Percentiles rank a stretch among this genome's conserved stretches.
Evolutionary conservation across 306 rosid genomes (phyloP).

Genomic region (Cicer arietinum): DNA sequence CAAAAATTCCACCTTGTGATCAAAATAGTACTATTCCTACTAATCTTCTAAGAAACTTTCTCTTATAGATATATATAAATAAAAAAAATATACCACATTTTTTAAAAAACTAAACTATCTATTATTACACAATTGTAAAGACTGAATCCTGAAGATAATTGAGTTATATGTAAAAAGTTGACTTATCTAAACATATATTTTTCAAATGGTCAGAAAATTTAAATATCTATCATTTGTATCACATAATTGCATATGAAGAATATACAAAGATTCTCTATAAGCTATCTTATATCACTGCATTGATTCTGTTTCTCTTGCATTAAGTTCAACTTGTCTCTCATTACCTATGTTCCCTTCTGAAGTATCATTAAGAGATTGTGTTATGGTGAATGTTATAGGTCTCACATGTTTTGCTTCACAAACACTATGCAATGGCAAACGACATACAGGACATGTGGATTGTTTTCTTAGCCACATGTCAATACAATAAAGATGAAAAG

Average conservation of each 20-base stretch:
- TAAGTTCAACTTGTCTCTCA: slow-evolving; percentile 47
- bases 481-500: slow-evolving; percentile 89
- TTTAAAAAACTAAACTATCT: too few relatives aligned
- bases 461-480: slow-evolving; percentile 89
- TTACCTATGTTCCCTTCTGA: slow-evolving; percentile 46
- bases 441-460: slow-evolving; percentile 92
- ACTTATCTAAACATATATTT: too few relatives aligned
- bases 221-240: too few relatives aligned
- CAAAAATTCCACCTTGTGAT: slow-evolving; percentile 3
- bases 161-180: too few relatives aligned
- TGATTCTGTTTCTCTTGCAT: slow-evolving; percentile 53
- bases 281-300: slow-evolving; percentile 43
- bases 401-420: slow-evolving; percentile 59
- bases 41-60: slow-evolving; percentile 6
- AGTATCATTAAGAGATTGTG: slow-evolving; percentile 58
- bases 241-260: background rate
- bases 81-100: slow-evolving; percentile 1
- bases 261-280: slow-evolving; percentile 14
- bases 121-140: too few relatives aligned
- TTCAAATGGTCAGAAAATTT: too few relatives aligned
- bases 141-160: too few relatives aligned
- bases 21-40: background rate
- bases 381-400: slow-evolving; percentile 55
- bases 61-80: slow-evolving; percentile 22
- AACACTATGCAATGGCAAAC: slow-evolving; percentile 72